Evolutionary conservation across 2,329 filamentous ascomycete genomes (phyloP).

Genomic region (Juglanconis oblonga): DNA sequence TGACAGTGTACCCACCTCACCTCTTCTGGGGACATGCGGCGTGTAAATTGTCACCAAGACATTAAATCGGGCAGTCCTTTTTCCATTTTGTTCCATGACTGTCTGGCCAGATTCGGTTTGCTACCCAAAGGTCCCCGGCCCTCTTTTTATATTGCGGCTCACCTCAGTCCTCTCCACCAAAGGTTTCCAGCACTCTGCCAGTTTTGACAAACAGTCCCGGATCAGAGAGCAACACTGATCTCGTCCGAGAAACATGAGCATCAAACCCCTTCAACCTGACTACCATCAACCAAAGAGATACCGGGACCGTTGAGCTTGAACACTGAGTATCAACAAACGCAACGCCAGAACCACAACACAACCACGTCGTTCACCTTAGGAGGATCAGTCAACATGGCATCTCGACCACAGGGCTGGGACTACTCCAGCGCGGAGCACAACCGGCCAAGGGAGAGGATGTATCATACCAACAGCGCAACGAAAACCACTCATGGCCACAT

Average conservation of each 20-base stretch:
- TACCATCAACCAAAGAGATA: conserved; percentile 16
- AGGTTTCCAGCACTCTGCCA: background rate
- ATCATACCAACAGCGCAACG: background rate
- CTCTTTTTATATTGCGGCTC: conserved; percentile 15
- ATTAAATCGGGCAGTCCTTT: background rate
- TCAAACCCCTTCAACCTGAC: conserved; percentile 3
- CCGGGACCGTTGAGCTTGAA: conserved; percentile 12
- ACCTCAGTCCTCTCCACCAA: conserved; percentile 2
- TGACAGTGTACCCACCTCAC: background rate
- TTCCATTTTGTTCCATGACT: background rate
- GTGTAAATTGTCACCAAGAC: background rate
- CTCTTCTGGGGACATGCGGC: conserved; percentile 4
- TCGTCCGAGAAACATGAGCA: conserved; percentile 15
- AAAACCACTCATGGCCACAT: background rate
- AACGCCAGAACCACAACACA: background rate
- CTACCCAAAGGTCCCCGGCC: background rate
- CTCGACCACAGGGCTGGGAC: conserved; percentile 13
- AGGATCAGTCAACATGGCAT: conserved; percentile 10
- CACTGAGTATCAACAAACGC: too few species aligned
- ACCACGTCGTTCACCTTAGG: background rate
- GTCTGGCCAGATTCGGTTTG: background rate
- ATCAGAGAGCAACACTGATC: background rate
- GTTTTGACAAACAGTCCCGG: background rate
- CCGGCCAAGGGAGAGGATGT: conserved; percentile 2
- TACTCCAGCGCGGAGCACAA: conserved; percentile 12